phyloP scores from a whole-genome alignment of 441 rosid genomes.

The Adansonia madagascariensis region DNA sequence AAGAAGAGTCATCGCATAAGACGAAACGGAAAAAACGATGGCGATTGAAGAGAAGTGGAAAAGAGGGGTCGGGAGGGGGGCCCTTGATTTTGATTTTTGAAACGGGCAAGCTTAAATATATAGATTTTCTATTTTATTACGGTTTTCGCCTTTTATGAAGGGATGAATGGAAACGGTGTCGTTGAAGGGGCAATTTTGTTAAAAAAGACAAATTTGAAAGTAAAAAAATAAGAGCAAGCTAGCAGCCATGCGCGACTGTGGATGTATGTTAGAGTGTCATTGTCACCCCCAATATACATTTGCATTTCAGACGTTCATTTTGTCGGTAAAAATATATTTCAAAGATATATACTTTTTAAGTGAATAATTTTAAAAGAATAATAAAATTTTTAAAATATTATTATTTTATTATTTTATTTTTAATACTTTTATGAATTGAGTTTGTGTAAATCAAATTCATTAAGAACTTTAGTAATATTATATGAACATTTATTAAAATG shows the following conservation, averaged over 20 bases:
- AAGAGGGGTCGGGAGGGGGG: neutral
- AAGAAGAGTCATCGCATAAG: neutral
- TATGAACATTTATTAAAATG: too few species aligned
- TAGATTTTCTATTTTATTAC: conserved; percentile 9
- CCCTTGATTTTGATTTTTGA: conserved; percentile 17
- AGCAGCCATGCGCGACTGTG: neutral
- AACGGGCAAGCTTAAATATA: conserved; percentile 26
- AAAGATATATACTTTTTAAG: too few species aligned
- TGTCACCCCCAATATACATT: too few species aligned
- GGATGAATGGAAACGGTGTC: neutral
- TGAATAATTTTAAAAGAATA: too few species aligned
- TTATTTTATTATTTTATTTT: too few species aligned
- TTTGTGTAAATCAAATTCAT: too few species aligned
- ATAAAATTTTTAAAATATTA: too few species aligned
- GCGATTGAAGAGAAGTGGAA: neutral
- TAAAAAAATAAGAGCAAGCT: neutral
- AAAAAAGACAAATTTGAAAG: neutral
- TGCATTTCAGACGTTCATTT: too few species aligned
- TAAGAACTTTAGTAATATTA: too few species aligned
- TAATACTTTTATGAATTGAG: too few species aligned
- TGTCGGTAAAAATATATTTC: too few species aligned
- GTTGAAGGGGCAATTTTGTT: neutral
- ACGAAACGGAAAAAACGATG: conserved; percentile 25
- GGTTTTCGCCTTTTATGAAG: neutral
- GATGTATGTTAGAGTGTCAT: neutral